Percentiles rank a stretch among this genome's conserved stretches.
phyloP scores from a whole-genome alignment of 345 rosid species.

The Excoecaria cochinchinensis region DNA sequence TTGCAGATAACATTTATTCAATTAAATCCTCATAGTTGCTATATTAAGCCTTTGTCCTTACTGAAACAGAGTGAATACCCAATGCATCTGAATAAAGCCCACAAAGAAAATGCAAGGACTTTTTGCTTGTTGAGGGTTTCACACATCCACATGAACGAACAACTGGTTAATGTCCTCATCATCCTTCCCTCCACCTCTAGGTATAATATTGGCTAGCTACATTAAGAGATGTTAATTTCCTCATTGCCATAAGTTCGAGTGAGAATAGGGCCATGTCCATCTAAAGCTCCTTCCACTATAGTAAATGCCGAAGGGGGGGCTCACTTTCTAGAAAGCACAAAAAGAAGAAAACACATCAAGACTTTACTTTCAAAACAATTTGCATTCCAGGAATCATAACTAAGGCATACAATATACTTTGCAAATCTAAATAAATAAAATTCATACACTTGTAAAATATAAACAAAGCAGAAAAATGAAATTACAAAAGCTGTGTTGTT shows the following conservation, averaged over 20 bases:
- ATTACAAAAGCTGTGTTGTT: background rate
- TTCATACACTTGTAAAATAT: background rate
- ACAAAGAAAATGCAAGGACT: slow-evolving; percentile 76
- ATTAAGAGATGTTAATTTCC: slow-evolving; percentile 61
- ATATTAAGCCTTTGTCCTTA: slow-evolving; percentile 70
- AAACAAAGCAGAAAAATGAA: background rate
- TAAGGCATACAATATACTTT: background rate
- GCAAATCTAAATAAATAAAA: background rate
- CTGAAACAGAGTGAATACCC: slow-evolving; percentile 82
- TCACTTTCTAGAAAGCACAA: slow-evolving; percentile 58
- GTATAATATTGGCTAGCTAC: slow-evolving; percentile 49
- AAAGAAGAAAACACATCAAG: background rate
- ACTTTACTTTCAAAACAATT: background rate
- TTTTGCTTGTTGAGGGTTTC: slow-evolving; percentile 64
- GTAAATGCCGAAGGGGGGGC: slow-evolving; percentile 71
- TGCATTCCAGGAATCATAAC: background rate
- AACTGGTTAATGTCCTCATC: slow-evolving; percentile 74
- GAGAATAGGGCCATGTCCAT: slow-evolving; percentile 67
- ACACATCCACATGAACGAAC: slow-evolving; percentile 77
- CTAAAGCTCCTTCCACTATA: slow-evolving; percentile 69
- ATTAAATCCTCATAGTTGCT: too few species aligned
- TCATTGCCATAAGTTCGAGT: slow-evolving; percentile 59
- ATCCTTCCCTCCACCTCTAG: slow-evolving; percentile 45
- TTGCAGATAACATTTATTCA: too few species aligned
- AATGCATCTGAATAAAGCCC: slow-evolving; percentile 91